A percentile compares a stretch with the other conserved stretches of the same genome.
Evolutionary conservation across 352 stramenopile species (phyloP).

Genomic region (Aphanomyces astaci): DNA sequence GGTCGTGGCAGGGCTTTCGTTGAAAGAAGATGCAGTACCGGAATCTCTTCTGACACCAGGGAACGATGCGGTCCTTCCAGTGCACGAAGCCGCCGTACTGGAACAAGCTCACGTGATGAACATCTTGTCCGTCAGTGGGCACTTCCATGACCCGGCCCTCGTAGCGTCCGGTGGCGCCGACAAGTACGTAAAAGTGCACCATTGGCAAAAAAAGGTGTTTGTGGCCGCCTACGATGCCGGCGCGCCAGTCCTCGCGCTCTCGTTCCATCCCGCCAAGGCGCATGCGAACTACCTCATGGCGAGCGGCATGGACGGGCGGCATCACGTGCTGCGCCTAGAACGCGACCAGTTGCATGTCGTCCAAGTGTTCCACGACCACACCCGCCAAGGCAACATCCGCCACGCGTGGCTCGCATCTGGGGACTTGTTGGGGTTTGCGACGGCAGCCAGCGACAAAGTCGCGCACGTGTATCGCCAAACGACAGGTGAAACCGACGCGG

Average conservation of each 20-base stretch:
- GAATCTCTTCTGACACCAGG: slow-evolving; percentile 64
- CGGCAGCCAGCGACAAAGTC: slow-evolving; percentile 64
- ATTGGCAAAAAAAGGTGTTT: slow-evolving; percentile 46
- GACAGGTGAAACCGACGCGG: background rate
- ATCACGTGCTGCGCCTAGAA: slow-evolving; percentile 48
- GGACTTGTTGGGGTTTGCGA: slow-evolving; percentile 56
- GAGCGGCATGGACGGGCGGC: slow-evolving; percentile 62
- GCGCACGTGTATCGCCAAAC: slow-evolving; percentile 56
- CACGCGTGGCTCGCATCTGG: slow-evolving; percentile 52
- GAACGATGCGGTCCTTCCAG: slow-evolving; percentile 26
- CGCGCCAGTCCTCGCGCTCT: slow-evolving; percentile 48
- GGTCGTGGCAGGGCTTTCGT: slow-evolving; percentile 2
- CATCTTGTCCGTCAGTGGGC: slow-evolving; percentile 49
- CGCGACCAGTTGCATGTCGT: slow-evolving; percentile 33
- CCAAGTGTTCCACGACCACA: slow-evolving; percentile 59
- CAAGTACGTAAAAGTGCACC: slow-evolving; percentile 59
- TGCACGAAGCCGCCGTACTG: slow-evolving; percentile 29
- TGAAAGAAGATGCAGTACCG: slow-evolving; percentile 36
- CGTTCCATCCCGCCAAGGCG: slow-evolving; percentile 43
- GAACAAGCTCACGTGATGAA: slow-evolving; percentile 59
- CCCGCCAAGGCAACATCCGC: slow-evolving; percentile 53
- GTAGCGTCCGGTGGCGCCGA: slow-evolving; percentile 63
- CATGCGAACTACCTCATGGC: slow-evolving; percentile 50
- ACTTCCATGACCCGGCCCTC: slow-evolving; percentile 32
- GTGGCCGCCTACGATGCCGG: slow-evolving; percentile 33